phyloP scores from a whole-genome alignment of 2,329 filamentous ascomycete species.

The Neobulgaria alba region DNA sequence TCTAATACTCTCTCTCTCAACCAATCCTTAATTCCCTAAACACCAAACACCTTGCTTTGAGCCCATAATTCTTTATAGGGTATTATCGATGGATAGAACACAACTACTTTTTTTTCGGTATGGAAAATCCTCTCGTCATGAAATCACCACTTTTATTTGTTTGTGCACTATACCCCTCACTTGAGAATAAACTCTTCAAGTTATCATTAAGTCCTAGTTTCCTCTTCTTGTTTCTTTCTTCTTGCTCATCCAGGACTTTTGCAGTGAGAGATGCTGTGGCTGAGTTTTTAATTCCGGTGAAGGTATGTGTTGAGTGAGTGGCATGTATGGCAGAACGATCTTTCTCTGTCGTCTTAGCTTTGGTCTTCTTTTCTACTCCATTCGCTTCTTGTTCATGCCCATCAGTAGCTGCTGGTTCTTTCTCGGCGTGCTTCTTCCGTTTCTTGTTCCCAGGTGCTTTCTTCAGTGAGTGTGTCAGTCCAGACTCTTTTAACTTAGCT shows the following conservation, averaged over 20 bases:
- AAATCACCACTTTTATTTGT: conserved; percentile 40
- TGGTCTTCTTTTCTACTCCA: conserved; percentile 10
- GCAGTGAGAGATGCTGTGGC: conserved; percentile 79
- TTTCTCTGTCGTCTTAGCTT: conserved; percentile 17
- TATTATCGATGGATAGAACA: conserved; percentile 1
- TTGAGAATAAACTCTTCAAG: conserved; percentile 45
- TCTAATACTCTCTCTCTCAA: too few relatives aligned
- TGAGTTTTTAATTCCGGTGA: conserved; percentile 70
- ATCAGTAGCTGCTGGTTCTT: conserved; percentile 32
- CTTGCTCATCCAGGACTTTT: conserved; percentile 80
- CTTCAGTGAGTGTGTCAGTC: conserved; percentile 80
- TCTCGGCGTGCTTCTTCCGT: conserved; percentile 57
- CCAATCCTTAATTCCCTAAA: too few relatives aligned
- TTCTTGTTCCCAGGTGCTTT: conserved; percentile 66
- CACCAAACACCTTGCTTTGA: background rate
- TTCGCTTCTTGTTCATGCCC: conserved; percentile 12
- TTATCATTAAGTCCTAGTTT: conserved; percentile 55
- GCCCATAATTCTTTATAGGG: background rate
- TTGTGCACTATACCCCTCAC: conserved; percentile 32
- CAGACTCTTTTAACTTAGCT: conserved; percentile 59
- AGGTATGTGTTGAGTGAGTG: conserved; percentile 25
- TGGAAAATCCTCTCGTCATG: conserved; percentile 49
- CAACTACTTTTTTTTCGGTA: conserved; percentile 33
- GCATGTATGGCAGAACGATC: conserved; percentile 19
- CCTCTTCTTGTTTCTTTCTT: conserved; percentile 68